A percentile compares a stretch with the other conserved stretches of the same genome.
Conservation (phyloP, 805 yeast genomes). For the Tetrapisispora namnaoensis region DNA sequence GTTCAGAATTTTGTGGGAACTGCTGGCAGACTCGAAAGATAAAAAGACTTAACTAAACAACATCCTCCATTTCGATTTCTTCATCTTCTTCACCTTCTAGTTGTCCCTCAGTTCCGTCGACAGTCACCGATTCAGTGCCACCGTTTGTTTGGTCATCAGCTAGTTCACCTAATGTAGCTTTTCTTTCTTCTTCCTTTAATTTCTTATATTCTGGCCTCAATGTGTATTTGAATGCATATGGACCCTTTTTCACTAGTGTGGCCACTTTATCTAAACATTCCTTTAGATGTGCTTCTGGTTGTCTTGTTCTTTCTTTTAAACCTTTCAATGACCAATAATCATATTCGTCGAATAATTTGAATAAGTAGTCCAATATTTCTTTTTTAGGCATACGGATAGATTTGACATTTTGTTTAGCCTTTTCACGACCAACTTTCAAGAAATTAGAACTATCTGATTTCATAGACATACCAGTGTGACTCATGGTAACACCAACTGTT, state of each 20-base stretch:
- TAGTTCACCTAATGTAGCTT: slow-evolving; percentile 49
- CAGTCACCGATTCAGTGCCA: not conserved
- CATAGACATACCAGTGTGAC: slow-evolving; percentile 78
- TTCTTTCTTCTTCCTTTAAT: slow-evolving; percentile 66
- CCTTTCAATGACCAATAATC: slow-evolving; percentile 97
- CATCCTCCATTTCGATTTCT: slow-evolving; percentile 70
- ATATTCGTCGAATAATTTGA: slow-evolving; percentile 84
- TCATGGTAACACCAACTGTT: slow-evolving; percentile 79
- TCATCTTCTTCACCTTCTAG: slow-evolving; percentile 58
- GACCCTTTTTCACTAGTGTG: slow-evolving; percentile 82
- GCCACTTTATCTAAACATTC: slow-evolving; percentile 90
- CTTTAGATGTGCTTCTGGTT: slow-evolving; percentile 88
- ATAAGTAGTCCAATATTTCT: slow-evolving; percentile 78
- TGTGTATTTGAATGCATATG: slow-evolving; percentile 86
- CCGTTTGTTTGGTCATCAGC: slow-evolving; percentile 23
- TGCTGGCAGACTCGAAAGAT: not conserved
- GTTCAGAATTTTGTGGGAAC: no score
- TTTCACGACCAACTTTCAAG: slow-evolving; percentile 44
- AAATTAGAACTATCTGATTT: slow-evolving; percentile 63
- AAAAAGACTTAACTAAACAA: slow-evolving; percentile 29
- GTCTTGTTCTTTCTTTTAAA: slow-evolving; percentile 83
- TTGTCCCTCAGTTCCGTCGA: slow-evolving; percentile 11
- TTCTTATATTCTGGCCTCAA: slow-evolving; percentile 83
- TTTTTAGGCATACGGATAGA: slow-evolving; percentile 91
- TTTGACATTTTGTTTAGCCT: slow-evolving; percentile 41